Conservation (phyloP, 1,284 basidiomycete genomes). For the Rhodotorula sp. region DNA sequence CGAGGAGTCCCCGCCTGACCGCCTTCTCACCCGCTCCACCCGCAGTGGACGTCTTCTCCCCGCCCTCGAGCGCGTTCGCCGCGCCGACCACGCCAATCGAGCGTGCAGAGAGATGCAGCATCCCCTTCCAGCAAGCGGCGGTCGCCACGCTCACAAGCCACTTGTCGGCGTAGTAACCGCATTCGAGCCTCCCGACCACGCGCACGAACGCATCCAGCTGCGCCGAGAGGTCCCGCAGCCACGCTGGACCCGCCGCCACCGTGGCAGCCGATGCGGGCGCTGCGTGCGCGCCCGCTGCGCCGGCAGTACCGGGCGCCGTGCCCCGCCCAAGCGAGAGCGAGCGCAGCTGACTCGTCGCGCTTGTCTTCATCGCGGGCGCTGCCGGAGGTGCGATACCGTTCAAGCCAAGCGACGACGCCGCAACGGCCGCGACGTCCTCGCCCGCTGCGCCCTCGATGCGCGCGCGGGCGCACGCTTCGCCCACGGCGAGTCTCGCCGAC, state of each 20-base stretch:
- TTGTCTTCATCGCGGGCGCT: neutral
- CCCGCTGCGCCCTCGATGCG: slow-evolving; percentile 9
- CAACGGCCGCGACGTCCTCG: neutral
- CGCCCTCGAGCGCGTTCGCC: neutral
- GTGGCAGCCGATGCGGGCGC: neutral
- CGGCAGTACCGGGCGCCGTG: slow-evolving; percentile 2
- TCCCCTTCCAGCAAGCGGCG: slow-evolving; percentile 45
- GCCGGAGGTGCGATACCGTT: neutral
- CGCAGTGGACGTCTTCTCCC: neutral
- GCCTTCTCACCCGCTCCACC: neutral
- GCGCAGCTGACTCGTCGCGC: slow-evolving; percentile 24
- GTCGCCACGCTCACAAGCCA: slow-evolving; percentile 46
- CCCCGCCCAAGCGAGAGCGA: slow-evolving; percentile 32
- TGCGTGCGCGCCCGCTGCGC: neutral
- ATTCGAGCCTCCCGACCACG: slow-evolving; percentile 40
- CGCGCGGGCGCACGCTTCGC: slow-evolving; percentile 19
- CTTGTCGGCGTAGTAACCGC: slow-evolving; percentile 41
- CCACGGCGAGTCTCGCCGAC: slow-evolving; percentile 15
- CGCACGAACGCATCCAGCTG: slow-evolving; percentile 38
- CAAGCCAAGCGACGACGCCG: slow-evolving; percentile 14
- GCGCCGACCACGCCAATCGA: slow-evolving; percentile 18
- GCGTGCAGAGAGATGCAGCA: slow-evolving; percentile 41
- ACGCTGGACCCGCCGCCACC: slow-evolving; percentile 30
- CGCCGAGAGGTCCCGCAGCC: slow-evolving; percentile 41
- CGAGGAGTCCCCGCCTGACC: slow-evolving; percentile 18